A percentile compares a stretch with the other conserved stretches of the same genome.
Evolutionary conservation across 257 asterid genomes (phyloP).

Genomic region (Petrea volubilis): DNA sequence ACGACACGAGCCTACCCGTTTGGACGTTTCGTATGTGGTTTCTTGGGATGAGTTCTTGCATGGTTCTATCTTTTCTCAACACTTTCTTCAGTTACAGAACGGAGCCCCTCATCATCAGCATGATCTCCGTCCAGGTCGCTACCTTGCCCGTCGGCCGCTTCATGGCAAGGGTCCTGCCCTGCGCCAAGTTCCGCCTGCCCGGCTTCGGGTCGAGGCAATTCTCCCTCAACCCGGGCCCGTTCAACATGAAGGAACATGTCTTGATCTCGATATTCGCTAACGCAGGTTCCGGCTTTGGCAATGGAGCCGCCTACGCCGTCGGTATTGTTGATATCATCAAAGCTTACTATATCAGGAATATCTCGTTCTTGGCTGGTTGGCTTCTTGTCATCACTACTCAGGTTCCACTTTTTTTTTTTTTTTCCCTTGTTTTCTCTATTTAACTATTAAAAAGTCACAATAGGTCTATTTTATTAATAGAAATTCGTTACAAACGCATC

Average conservation of each 20-base stretch:
- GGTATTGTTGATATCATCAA: conserved; percentile 56
- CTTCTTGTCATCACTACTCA: conserved; percentile 64
- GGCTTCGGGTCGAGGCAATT: conserved; percentile 43
- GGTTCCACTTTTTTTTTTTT: conserved; percentile 23
- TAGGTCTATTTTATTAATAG: no score
- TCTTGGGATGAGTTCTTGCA: conserved; percentile 49
- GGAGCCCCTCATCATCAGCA: conserved; percentile 44
- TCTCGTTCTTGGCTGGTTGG: conserved; percentile 53
- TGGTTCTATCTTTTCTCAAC: conserved; percentile 47
- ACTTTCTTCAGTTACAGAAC: conserved; percentile 58
- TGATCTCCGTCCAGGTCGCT: conserved; percentile 59
- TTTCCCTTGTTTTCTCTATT: not conserved
- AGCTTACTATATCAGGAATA: conserved; percentile 53
- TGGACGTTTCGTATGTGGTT: conserved; percentile 84
- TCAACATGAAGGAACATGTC: conserved; percentile 73
- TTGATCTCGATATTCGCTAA: conserved; percentile 70
- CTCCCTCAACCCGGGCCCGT: conserved; percentile 71
- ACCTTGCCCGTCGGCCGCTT: conserved; percentile 60
- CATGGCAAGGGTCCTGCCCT: conserved; percentile 60
- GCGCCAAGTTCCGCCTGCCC: conserved; percentile 39
- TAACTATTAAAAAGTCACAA: no score
- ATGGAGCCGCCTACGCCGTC: conserved; percentile 63
- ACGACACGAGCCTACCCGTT: conserved; percentile 61
- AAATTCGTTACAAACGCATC: no score
- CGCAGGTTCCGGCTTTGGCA: conserved; percentile 57